Base-by-base conservation (phyloP, 331 rosid species). In the Acacia pycnantha region DNA sequence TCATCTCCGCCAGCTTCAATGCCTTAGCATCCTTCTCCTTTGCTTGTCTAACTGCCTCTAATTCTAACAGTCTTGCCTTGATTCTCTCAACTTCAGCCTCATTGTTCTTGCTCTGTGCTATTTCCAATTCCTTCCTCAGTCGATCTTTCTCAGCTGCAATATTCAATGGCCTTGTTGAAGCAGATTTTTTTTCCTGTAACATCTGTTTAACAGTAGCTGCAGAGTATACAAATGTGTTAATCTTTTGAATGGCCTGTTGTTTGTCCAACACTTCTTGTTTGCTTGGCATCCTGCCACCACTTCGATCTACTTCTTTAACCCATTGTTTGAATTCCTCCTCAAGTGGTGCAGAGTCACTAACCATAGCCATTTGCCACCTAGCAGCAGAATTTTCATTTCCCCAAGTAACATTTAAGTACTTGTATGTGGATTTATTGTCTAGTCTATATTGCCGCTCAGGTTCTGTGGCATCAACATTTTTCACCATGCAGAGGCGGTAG, bases 301-400 rank as follows among this genome's bases (percentile, higher is more conserved):
- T 92, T 79, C 90, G 89, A 54, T 91, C 99, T 70, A 92, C 97
- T 86, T 96, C 99, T 86, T 88, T 91, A 79, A 92, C 65, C 98
- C 97, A 94, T 87, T 96, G 98, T 73, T 88, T 90, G 85, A 85
- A 96, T 86, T 96, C 99, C 76, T 91, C 95, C 86, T 96, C 97
- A 6, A 72, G 79, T 6, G 99, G 99, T 0, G 77, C 72, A 77
- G 98, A 91, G 88, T 93, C 98, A 0, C 98, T 93, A 81, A 94
- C 84, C 99, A 91, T 93, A 70, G 99, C 97, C 99, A 96, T 96
- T 91, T 96, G 99, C 98, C 98, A 96, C 91, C 99, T 94, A 5
- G 99, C 97, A 68, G 97, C 93, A 43, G 97, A 88, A 76, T 83
- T 83, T 74, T 96, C 99, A 85, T 92, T 96, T 53, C 99, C 99